Percentiles rank a stretch among this genome's conserved stretches.
phyloP scores from a whole-genome alignment of 345 rosid species.

The Eucalyptus urophylla region DNA sequence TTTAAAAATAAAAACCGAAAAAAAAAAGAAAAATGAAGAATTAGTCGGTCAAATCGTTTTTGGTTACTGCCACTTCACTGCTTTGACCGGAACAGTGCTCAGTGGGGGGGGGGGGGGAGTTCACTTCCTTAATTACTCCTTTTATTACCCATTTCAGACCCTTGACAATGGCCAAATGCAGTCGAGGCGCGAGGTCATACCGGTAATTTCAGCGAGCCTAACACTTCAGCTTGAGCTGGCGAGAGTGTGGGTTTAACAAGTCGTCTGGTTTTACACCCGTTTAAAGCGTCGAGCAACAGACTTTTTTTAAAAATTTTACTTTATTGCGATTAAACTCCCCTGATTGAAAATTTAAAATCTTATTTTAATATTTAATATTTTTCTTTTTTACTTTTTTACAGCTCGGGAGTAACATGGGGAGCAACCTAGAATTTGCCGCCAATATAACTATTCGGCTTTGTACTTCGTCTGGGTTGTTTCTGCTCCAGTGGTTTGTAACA shows the following conservation, averaged over 20 bases:
- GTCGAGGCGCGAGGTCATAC: not conserved
- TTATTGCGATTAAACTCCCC: not conserved
- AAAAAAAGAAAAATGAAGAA: not conserved
- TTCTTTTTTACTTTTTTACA: constrained; percentile 6
- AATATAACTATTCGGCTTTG: constrained; percentile 29
- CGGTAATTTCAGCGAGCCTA: not conserved
- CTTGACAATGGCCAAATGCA: not conserved
- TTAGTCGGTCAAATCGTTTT: not conserved
- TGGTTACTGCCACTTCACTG: not conserved
- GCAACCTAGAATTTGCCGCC: constrained; percentile 85
- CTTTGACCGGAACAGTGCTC: not conserved
- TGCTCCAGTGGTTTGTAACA: constrained; percentile 16
- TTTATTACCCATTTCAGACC: not conserved
- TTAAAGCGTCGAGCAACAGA: not conserved
- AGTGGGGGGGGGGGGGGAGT: not conserved
- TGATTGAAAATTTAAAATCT: not conserved
- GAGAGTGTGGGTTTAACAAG: not conserved
- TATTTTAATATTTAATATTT: not conserved
- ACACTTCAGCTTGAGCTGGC: not conserved
- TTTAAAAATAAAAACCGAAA: constrained; percentile 6
- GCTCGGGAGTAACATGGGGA: constrained; percentile 55
- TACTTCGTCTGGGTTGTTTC: constrained; percentile 44
- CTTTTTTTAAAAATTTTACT: not conserved
- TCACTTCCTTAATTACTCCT: not conserved
- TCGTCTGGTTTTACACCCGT: not conserved